phyloP scores from a whole-genome alignment of 805 yeast species.

The Kazachstania taianensis region DNA sequence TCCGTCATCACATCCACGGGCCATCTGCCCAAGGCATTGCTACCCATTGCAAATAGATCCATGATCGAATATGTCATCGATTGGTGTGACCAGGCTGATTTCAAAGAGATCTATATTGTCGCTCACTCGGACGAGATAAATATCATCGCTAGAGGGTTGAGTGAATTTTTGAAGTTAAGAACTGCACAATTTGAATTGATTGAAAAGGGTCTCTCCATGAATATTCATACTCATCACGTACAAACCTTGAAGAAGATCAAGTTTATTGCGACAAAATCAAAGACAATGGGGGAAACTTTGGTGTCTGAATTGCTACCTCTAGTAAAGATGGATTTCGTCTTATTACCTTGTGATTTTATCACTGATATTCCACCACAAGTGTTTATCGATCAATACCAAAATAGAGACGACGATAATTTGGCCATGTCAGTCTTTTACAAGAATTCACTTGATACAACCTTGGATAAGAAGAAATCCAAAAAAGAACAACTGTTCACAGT shows the following conservation, averaged over 20 bases:
- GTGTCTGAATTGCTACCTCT: slow-evolving; percentile 36
- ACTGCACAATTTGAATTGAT: slow-evolving; percentile 25
- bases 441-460: slow-evolving; percentile 66
- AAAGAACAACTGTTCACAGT: slow-evolving; percentile 45
- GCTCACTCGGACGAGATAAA: slow-evolving; percentile 39
- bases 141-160: slow-evolving; percentile 40
- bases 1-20: slow-evolving; percentile 27
- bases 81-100: slow-evolving; percentile 87
- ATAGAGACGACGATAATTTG: slow-evolving; percentile 52
- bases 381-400: slow-evolving; percentile 73
- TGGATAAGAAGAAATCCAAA: slow-evolving; percentile 50
- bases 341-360: slow-evolving; percentile 88
- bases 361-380: slow-evolving; percentile 89
- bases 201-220: slow-evolving; percentile 14
- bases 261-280: slow-evolving; percentile 36
- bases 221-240: slow-evolving; percentile 21
- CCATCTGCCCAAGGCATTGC: slow-evolving; percentile 59
- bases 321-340: slow-evolving; percentile 48
- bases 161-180: slow-evolving; percentile 36
- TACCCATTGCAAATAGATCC: slow-evolving; percentile 85
- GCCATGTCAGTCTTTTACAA: slow-evolving; percentile 72
- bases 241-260: slow-evolving; percentile 32
- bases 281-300: slow-evolving; percentile 55
- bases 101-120: slow-evolving; percentile 58
- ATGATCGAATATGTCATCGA: slow-evolving; percentile 79